Evolutionary conservation across 495 filamentous ascomycete species (phyloP), one percentile per base, ranked within the genome.

Genomic region (Aspergillus bertholletiae): DNA sequence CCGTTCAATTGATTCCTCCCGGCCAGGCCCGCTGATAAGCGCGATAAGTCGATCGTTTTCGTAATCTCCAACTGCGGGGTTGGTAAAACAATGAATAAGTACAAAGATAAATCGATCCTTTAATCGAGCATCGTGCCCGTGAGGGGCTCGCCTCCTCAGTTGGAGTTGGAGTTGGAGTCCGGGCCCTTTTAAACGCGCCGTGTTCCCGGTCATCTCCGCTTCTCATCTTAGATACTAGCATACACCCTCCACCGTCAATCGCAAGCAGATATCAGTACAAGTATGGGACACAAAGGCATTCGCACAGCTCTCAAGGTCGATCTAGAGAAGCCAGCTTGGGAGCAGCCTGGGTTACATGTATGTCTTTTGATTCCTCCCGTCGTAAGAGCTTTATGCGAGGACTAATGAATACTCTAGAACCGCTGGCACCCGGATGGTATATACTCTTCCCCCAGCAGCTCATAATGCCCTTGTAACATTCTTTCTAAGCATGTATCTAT

Each of bases 351-450:
- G 51, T 74, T 96, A 13, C 92, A 96, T 71, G 89, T 90, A 79
- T 66, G 86, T 68, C 17, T n/a, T n/a, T n/a, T n/a, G n/a, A n/a
- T n/a, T n/a, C n/a, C n/a, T n/a, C n/a, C n/a, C n/a, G n/a, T n/a
- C n/a, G n/a, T n/a, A n/a, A n/a, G n/a, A n/a, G n/a, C n/a, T n/a
- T n/a, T n/a, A n/a, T n/a, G n/a, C n/a, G n/a, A 6, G 24, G 0
- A 30, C 35, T 51, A 15, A 51, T 35, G 18, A 18, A 15, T 4
- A 11, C 11, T 32, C 17, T 59, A 93, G 89, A 97, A 97, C 66
- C 75, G 92, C 71, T 97, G 92, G 92, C 92, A 97, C 65, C 92
- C 92, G 32, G 92, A 96, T 59, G 85, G 90, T 91, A 75, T 30
- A 79, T 62, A 22, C 50, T 13, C 1, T 22, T 18, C 20, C 21